A percentile compares a stretch with the other conserved stretches of the same genome.
Evolutionary conservation across 2,329 filamentous ascomycete genomes (phyloP).

Genomic region (Leptographium flavum): DNA sequence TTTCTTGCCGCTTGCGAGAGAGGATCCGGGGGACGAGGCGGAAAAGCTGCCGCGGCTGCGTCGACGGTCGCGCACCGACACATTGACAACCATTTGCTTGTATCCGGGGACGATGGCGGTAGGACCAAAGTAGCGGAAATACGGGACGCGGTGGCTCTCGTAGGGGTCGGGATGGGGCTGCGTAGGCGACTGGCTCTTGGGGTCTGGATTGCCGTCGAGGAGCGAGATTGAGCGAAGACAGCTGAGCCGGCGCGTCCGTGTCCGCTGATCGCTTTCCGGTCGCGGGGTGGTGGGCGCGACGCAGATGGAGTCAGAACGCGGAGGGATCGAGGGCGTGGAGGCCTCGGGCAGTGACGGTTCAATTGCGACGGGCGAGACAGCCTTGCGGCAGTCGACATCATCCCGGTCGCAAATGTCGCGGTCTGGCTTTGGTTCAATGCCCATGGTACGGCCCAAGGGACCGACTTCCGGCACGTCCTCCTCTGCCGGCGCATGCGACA

Average conservation of each 20-base stretch:
- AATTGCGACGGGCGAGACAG: neutral
- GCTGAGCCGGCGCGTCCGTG: no score
- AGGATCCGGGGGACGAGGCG: constrained; percentile 32
- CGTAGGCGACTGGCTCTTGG: constrained; percentile 8
- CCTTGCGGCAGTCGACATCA: neutral
- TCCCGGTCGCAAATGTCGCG: neutral
- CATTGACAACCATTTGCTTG: constrained; percentile 71
- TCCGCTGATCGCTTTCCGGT: neutral
- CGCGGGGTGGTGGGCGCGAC: neutral
- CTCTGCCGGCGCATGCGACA: neutral
- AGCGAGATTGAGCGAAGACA: neutral
- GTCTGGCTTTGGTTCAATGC: neutral
- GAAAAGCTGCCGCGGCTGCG: constrained; percentile 46
- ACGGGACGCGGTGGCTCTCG: constrained; percentile 57
- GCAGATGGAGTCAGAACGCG: no score
- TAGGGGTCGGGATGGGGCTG: neutral
- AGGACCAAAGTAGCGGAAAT: constrained; percentile 81
- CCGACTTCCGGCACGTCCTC: neutral
- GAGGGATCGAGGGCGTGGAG: no score
- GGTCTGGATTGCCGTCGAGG: neutral
- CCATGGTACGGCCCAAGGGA: no score
- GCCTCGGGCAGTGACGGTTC: no score
- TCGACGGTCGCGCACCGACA: constrained; percentile 51
- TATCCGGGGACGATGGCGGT: constrained; percentile 85
- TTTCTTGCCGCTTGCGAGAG: constrained; percentile 11